Conservation (phyloP, 805 yeast genomes). For the Hyphopichia homilentoma region DNA sequence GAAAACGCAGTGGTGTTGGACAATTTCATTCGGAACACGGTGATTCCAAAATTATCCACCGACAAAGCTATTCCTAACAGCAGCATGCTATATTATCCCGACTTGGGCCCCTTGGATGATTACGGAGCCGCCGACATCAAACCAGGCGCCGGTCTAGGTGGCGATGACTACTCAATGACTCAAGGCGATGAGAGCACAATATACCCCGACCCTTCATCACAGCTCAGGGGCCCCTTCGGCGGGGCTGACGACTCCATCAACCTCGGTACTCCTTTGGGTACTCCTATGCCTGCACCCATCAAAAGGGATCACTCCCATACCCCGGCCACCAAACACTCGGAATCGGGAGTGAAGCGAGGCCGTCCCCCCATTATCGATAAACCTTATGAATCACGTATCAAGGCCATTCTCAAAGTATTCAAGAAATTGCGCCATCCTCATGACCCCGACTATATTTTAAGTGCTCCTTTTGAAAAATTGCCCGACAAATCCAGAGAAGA, state of each 20-base stretch:
- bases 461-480: conserved; percentile 72
- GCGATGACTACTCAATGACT: neutral
- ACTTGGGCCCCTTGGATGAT: conserved; percentile 65
- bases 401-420: conserved; percentile 75
- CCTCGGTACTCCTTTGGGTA: neutral
- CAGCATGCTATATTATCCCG: conserved; percentile 48
- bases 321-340: conserved; percentile 8
- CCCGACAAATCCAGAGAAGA: conserved; percentile 63
- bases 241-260: neutral
- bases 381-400: conserved; percentile 90
- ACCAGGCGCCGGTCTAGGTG: neutral
- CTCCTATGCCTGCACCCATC: neutral
- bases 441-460: conserved; percentile 46
- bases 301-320: conserved; percentile 1
- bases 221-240: conserved; percentile 2
- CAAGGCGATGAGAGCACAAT: neutral
- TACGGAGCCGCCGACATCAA: conserved; percentile 4
- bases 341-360: conserved; percentile 67
- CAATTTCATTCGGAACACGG: conserved; percentile 41
- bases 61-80: conserved; percentile 36
- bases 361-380: conserved; percentile 89
- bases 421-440: conserved; percentile 63
- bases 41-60: conserved; percentile 46
- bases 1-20: conserved; percentile 63
- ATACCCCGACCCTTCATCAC: neutral